phyloP scores from a whole-genome alignment of 225 moss, liverwort and hornwort species.

The Sphagnum tenellum region DNA sequence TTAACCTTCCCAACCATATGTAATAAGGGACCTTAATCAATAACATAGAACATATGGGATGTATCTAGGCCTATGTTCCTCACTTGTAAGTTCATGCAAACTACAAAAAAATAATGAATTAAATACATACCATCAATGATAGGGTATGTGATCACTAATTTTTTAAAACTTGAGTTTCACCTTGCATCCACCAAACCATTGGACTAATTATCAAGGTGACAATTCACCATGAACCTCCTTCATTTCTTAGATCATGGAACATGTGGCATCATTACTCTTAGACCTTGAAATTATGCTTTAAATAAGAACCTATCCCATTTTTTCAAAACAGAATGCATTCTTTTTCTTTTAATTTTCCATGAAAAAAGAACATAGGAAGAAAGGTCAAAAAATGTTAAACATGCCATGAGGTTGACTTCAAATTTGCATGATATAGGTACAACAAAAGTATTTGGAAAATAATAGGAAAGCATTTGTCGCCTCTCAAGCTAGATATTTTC shows the following conservation, averaged over 20 bases:
- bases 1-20: no score
- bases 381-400: conserved; percentile 62
- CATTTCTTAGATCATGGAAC: conserved; percentile 67
- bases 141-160: no score
- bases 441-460: conserved; percentile 63
- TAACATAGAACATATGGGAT: no score
- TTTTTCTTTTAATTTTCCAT: conserved; percentile 54
- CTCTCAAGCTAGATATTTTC: conserved; percentile 48
- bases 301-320: no score
- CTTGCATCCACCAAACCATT: conserved; percentile 53
- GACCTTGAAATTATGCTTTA: neutral
- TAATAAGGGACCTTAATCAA: no score
- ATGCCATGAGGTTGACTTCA: conserved; percentile 48
- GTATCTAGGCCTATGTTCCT: no score
- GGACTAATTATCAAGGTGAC: conserved; percentile 59
- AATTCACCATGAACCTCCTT: conserved; percentile 77
- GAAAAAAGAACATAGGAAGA: conserved; percentile 54
- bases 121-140: no score
- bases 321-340: no score
- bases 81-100: no score
- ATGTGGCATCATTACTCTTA: conserved; percentile 85
- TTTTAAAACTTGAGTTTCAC: conserved; percentile 42
- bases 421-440: conserved; percentile 61
- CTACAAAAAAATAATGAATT: no score
- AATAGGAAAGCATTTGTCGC: conserved; percentile 57